phyloP scores from a whole-genome alignment of 2,329 filamentous ascomycete genomes.

The Stylonectria norvegica region DNA sequence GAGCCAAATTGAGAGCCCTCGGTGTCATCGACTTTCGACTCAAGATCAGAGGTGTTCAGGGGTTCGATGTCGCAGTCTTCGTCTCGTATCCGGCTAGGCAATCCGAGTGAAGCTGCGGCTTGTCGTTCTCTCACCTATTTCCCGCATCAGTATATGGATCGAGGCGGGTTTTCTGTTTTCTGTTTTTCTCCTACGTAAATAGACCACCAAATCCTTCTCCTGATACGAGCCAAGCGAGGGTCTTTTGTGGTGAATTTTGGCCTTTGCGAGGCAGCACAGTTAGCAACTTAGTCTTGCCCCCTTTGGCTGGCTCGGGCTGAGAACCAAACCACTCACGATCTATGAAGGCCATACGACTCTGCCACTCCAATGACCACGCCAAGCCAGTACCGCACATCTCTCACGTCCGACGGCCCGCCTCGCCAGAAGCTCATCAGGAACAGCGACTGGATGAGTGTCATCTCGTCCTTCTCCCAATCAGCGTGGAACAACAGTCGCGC shows the following conservation, averaged over 20 bases:
- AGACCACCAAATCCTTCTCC: conserved; percentile 52
- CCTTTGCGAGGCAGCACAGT: conserved; percentile 1
- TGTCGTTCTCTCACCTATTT: conserved; percentile 35
- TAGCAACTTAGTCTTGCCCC: not conserved
- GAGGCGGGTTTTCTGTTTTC: no score
- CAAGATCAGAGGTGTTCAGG: conserved; percentile 29
- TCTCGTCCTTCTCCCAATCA: conserved; percentile 49
- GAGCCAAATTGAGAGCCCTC: conserved; percentile 27
- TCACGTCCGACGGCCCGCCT: conserved; percentile 45
- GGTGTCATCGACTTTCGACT: conserved; percentile 25
- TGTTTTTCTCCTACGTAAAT: conserved; percentile 45
- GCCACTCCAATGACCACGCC: conserved; percentile 49
- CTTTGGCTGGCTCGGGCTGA: no score
- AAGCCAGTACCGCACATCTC: conserved; percentile 49
- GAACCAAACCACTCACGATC: conserved; percentile 28
- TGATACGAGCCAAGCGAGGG: conserved; percentile 30
- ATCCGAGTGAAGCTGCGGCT: conserved; percentile 34
- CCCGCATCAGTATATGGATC: no score
- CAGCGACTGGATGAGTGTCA: conserved; percentile 47
- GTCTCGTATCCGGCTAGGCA: conserved; percentile 37
- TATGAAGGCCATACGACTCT: conserved; percentile 46
- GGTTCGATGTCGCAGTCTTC: conserved; percentile 39
- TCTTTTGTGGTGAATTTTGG: conserved; percentile 28
- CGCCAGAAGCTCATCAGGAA: conserved; percentile 57
- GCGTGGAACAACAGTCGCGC: conserved; percentile 52